phyloP scores from a whole-genome alignment of 352 stramenopile genomes.

The Phytophthora constricta region DNA sequence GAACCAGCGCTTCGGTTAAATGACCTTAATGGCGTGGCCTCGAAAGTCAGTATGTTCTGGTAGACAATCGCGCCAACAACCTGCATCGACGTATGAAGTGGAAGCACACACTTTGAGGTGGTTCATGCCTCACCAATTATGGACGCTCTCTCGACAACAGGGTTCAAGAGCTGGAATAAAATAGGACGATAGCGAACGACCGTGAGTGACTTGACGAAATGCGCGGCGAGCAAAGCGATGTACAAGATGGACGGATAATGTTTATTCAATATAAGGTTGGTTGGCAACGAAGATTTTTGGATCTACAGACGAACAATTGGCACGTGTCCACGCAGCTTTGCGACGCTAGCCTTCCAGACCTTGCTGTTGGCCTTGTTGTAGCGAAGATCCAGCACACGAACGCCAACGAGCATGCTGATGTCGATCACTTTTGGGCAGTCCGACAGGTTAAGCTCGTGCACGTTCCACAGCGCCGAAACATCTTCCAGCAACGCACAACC shows the following conservation, averaged over 20 bases:
- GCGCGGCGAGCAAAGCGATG: not conserved
- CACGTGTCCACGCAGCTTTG: constrained; percentile 36
- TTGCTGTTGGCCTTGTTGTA: constrained; percentile 52
- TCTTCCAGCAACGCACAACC: constrained; percentile 56
- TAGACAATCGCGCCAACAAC: constrained; percentile 28
- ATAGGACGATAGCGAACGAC: not conserved
- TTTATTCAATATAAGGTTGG: constrained; percentile 3
- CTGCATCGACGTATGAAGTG: constrained; percentile 8
- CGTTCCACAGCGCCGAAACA: constrained; percentile 48
- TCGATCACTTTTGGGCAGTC: constrained; percentile 59
- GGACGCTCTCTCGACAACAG: not conserved
- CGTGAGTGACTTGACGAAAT: not conserved
- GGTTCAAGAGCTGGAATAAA: not conserved
- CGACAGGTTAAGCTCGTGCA: constrained; percentile 70
- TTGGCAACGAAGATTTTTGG: not conserved
- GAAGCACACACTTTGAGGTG: constrained; percentile 7
- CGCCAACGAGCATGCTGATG: constrained; percentile 59
- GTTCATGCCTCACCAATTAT: not conserved
- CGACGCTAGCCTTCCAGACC: constrained; percentile 21
- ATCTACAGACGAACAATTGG: constrained; percentile 40
- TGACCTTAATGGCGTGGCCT: not conserved
- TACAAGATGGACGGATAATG: constrained; percentile 20
- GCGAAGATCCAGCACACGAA: constrained; percentile 66
- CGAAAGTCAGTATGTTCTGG: constrained; percentile 33
- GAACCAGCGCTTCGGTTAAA: constrained; percentile 79